These are phyloP conservation scores for Balakata baccata DNA, from an alignment of 345 rosid genomes.

Conservation along the genomic window DNA sequence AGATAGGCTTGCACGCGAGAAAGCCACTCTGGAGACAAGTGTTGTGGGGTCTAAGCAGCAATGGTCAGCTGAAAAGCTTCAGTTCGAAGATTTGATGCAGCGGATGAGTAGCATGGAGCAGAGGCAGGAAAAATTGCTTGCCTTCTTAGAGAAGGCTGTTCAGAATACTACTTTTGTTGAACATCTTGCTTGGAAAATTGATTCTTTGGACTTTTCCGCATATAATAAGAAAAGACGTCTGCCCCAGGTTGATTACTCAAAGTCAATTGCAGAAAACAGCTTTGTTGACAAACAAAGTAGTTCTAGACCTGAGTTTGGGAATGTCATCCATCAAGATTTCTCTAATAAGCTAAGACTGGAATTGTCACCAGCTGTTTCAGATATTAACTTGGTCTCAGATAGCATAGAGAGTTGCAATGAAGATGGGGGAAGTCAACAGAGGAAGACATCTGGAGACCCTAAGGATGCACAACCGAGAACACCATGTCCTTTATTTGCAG, in stretches of 20 bases:
- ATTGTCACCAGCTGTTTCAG: constrained; percentile 76
- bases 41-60: constrained; percentile 51
- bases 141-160: constrained; percentile 55
- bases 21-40: constrained; percentile 61
- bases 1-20: constrained; percentile 66
- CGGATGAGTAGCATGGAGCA: constrained; percentile 53
- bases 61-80: constrained; percentile 53
- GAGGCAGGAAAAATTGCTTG: constrained; percentile 61
- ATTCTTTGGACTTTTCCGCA: constrained; percentile 62
- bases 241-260: constrained; percentile 60
- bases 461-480: constrained; percentile 44
- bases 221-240: constrained; percentile 75
- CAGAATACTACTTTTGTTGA: constrained; percentile 56
- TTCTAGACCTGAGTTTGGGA: constrained; percentile 64
- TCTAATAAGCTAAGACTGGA: constrained; percentile 74
- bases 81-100: constrained; percentile 52
- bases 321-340: constrained; percentile 63
- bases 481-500: constrained; percentile 42
- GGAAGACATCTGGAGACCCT: constrained; percentile 49
- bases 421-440: constrained; percentile 49
- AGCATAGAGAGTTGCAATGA: constrained; percentile 84
- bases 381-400: constrained; percentile 69
- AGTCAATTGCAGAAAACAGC: constrained; percentile 54
- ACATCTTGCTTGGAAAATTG: constrained; percentile 54
- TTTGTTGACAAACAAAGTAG: constrained; percentile 53